phyloP scores from a whole-genome alignment of 2,329 filamentous ascomycete genomes.

The Claviceps fusiformis region DNA sequence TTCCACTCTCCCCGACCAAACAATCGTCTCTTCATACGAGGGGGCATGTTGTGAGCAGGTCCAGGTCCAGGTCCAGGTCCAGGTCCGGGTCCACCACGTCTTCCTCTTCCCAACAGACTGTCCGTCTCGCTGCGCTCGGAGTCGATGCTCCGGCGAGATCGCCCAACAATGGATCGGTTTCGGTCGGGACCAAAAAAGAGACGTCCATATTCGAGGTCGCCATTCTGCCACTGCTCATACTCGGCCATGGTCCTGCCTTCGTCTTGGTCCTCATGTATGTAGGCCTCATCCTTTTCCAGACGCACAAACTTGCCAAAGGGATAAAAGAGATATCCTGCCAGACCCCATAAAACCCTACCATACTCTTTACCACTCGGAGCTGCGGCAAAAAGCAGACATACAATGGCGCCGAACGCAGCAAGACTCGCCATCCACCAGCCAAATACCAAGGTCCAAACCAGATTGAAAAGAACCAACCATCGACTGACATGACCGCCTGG shows the following conservation, averaged over 20 bases:
- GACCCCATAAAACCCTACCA: conserved; percentile 68
- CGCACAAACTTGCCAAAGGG: conserved; percentile 95
- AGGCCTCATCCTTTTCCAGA: conserved; percentile 84
- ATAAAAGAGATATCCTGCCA: conserved; percentile 81
- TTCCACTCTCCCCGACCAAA: conserved; percentile 97
- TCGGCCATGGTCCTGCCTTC: conserved; percentile 96
- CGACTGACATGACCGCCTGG: conserved; percentile 75
- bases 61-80: too few relatives aligned
- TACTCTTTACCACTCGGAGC: conserved; percentile 74
- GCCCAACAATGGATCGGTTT: conserved; percentile 68
- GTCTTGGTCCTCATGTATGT: conserved; percentile 85
- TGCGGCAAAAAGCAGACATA: conserved; percentile 70
- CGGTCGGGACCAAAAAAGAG: conserved; percentile 85
- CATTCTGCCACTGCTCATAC: conserved; percentile 98
- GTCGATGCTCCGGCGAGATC: conserved; percentile 77
- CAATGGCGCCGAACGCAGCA: conserved; percentile 57
- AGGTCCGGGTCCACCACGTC: too few relatives aligned
- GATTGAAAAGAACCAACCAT: conserved; percentile 78
- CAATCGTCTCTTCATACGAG: conserved; percentile 59
- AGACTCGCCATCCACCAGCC: conserved; percentile 90
- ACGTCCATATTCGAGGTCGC: conserved; percentile 87
- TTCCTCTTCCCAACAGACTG: conserved; percentile 59
- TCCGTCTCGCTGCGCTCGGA: conserved; percentile 75
- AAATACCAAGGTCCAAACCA: conserved; percentile 80
- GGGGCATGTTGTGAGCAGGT: conserved; percentile 21